Conservation (phyloP, 441 rosid species). For the Geranium incanum region DNA sequence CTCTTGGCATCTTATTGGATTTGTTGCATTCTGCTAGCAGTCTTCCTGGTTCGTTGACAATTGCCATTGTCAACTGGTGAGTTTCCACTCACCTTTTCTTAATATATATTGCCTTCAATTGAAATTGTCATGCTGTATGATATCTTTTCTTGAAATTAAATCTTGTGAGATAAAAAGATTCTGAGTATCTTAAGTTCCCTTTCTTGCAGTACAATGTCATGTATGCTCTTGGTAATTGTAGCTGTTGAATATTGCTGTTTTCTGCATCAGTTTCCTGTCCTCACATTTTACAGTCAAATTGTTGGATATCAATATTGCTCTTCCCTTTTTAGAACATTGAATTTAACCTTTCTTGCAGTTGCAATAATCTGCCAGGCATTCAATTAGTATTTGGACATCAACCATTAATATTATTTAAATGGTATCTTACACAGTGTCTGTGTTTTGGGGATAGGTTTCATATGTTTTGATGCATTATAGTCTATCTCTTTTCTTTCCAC, state of each 20-base stretch:
- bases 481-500: neutral
- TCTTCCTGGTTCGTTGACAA: conserved; percentile 64
- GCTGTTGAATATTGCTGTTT: neutral
- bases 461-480: neutral
- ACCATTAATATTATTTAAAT: neutral
- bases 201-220: neutral
- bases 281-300: neutral
- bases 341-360: neutral
- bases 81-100: conserved; percentile 28
- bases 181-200: neutral
- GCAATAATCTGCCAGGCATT: neutral
- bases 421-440: neutral
- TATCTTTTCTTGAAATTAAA: neutral
- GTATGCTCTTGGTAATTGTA: neutral
- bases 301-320: neutral
- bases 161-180: neutral
- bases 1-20: conserved; percentile 50
- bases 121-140: neutral
- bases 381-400: neutral
- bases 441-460: neutral
- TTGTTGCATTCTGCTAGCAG: conserved; percentile 52
- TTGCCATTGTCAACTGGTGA: conserved; percentile 78
- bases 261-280: neutral
- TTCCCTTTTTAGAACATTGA: neutral
- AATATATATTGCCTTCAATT: neutral